phyloP scores from a whole-genome alignment of 768 basidiomycete species.

The Leucosporidium scottii region DNA sequence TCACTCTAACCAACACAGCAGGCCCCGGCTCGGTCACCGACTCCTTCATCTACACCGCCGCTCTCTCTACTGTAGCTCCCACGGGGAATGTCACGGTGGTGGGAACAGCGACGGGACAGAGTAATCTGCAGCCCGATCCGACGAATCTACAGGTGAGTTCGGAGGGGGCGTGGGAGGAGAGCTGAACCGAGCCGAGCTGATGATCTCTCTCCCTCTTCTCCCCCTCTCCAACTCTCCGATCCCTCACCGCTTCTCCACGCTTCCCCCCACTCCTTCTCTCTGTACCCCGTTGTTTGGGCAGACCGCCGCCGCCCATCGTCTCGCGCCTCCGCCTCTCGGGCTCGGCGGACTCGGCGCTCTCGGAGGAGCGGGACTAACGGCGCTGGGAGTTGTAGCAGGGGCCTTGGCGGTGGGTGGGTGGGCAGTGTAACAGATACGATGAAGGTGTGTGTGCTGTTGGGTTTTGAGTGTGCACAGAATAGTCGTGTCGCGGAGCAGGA shows the following conservation, averaged over 20 bases:
- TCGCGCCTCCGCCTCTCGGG: too few species aligned
- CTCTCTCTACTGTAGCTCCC: conserved; percentile 6
- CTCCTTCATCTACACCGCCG: conserved; percentile 18
- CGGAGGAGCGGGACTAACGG: too few species aligned
- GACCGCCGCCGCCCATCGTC: too few species aligned
- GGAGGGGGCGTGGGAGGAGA: too few species aligned
- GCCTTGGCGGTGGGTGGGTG: too few species aligned
- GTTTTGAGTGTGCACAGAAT: too few species aligned
- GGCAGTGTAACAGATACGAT: too few species aligned
- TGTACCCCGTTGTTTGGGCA: neutral
- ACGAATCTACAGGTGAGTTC: conserved; percentile 15
- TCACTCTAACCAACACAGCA: conserved; percentile 10
- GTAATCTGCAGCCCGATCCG: conserved; percentile 1
- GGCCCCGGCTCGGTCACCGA: conserved; percentile 5
- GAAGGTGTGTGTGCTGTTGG: too few species aligned
- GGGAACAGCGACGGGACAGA: conserved; percentile 6
- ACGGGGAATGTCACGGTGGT: conserved; percentile 22
- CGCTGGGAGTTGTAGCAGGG: too few species aligned
- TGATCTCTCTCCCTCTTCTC: neutral
- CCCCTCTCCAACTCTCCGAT: too few species aligned
- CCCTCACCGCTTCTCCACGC: neutral
- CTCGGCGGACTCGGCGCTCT: too few species aligned
- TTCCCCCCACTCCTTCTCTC: neutral
- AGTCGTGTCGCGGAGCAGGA: too few species aligned
- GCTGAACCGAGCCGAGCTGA: neutral